These are phyloP conservation scores for Colletotrichum orbiculare DNA, from an alignment of 2,329 filamentous ascomycete species.

Conservation along the genomic window DNA sequence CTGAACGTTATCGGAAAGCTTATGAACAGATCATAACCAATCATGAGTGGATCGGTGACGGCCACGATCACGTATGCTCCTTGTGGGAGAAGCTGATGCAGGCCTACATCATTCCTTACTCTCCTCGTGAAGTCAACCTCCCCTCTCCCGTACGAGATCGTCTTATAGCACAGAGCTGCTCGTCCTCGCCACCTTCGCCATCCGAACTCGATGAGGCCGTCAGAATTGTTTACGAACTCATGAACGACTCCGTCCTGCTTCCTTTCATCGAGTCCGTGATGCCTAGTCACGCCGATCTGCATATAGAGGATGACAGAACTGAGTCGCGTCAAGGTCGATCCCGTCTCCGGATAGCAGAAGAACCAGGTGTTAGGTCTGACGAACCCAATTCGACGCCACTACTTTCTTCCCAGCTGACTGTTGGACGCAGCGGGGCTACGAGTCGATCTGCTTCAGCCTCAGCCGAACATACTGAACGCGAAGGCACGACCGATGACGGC, in stretches of 20 bases:
- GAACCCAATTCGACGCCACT: constrained; percentile 58
- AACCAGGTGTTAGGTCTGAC: constrained; percentile 46
- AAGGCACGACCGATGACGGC: constrained; percentile 73
- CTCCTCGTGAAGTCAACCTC: constrained; percentile 90
- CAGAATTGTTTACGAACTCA: constrained; percentile 90
- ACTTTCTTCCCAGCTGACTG: constrained; percentile 56
- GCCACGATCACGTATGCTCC: constrained; percentile 75
- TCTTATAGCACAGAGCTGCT: constrained; percentile 72
- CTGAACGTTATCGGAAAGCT: constrained; percentile 80
- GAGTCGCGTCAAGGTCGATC: constrained; percentile 52
- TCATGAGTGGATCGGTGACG: constrained; percentile 55
- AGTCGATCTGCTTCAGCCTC: constrained; percentile 58
- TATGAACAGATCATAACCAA: constrained; percentile 57
- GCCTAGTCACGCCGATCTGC: constrained; percentile 48
- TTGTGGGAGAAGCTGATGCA: constrained; percentile 90
- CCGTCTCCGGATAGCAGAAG: constrained; percentile 51
- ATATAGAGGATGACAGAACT: constrained; percentile 49
- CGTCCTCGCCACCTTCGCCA: constrained; percentile 74
- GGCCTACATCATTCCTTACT: constrained; percentile 88
- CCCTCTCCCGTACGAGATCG: constrained; percentile 86
- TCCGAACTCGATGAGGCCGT: constrained; percentile 84
- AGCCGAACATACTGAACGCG: constrained; percentile 59
- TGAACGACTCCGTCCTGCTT: constrained; percentile 95
- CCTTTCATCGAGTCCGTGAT: constrained; percentile 84
- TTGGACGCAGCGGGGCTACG: constrained; percentile 49